phyloP scores from a whole-genome alignment of 176 grass and related monocot species.

The Oryza coarctata region DNA sequence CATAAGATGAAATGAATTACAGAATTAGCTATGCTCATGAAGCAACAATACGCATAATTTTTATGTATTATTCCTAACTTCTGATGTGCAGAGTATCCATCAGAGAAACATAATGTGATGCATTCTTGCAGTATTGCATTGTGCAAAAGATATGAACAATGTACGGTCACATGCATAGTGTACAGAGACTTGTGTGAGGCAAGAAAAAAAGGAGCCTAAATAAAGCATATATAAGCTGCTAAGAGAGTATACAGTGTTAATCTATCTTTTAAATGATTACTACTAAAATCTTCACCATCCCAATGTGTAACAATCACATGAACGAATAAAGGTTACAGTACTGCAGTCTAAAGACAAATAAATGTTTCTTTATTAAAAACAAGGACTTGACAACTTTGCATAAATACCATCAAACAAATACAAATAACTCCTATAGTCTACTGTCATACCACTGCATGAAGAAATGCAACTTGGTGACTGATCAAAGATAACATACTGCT shows the following conservation, averaged over 20 bases:
- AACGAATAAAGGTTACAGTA: neutral
- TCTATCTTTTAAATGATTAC: neutral
- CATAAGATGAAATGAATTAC: neutral
- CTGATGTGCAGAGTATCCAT: neutral
- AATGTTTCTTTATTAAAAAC: neutral
- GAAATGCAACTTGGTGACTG: too few relatives aligned
- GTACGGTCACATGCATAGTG: neutral
- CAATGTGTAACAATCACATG: neutral
- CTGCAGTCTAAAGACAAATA: neutral
- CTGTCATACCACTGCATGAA: too few relatives aligned
- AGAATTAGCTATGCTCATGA: neutral
- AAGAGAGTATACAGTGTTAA: neutral
- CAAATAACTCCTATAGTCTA: neutral
- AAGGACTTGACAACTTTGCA: neutral
- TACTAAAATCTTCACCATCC: neutral
- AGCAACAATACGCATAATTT: neutral
- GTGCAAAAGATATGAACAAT: neutral
- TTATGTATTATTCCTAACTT: neutral
- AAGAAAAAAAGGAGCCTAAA: neutral
- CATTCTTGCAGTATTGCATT: neutral
- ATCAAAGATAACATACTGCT: too few relatives aligned
- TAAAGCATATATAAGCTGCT: neutral
- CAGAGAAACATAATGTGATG: neutral
- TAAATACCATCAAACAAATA: slow-evolving; percentile 4
- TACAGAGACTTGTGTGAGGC: neutral